Percentiles rank a stretch among this genome's conserved stretches.
These are phyloP conservation scores for Haberlea rhodopensis DNA, from an alignment of 257 asterid genomes.

Conservation along the genomic window DNA sequence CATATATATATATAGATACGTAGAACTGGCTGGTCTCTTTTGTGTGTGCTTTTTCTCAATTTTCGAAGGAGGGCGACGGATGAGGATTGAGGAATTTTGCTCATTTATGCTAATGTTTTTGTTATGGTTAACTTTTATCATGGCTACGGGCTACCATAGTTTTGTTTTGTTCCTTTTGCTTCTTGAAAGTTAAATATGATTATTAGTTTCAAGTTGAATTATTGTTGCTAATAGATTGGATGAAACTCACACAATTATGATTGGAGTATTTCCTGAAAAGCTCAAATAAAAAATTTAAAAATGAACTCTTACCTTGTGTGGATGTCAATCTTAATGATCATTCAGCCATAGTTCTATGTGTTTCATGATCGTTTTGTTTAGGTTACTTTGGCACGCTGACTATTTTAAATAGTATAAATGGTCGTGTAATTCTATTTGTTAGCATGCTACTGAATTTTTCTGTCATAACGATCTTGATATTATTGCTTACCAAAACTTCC, in stretches of 20 bases:
- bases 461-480: background rate
- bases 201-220: slow-evolving; percentile 1
- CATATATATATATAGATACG: background rate
- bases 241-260: background rate
- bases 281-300: background rate
- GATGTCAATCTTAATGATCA: background rate
- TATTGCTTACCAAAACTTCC: slow-evolving; percentile 11
- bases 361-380: background rate
- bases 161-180: background rate
- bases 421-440: background rate
- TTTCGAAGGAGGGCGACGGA: background rate
- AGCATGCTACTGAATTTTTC: background rate
- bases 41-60: slow-evolving; percentile 7
- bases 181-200: slow-evolving; percentile 1
- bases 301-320: background rate
- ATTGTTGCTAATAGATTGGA: slow-evolving; percentile 2
- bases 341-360: background rate
- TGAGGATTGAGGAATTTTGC: background rate
- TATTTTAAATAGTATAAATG: too few species aligned
- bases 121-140: background rate
- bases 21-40: background rate
- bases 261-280: background rate
- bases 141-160: background rate
- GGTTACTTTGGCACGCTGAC: background rate
- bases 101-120: background rate